Evolutionary conservation across 257 asterid genomes (phyloP), one percentile per base, ranked within the genome.

Genomic region (Gentiana macrophylla): DNA sequence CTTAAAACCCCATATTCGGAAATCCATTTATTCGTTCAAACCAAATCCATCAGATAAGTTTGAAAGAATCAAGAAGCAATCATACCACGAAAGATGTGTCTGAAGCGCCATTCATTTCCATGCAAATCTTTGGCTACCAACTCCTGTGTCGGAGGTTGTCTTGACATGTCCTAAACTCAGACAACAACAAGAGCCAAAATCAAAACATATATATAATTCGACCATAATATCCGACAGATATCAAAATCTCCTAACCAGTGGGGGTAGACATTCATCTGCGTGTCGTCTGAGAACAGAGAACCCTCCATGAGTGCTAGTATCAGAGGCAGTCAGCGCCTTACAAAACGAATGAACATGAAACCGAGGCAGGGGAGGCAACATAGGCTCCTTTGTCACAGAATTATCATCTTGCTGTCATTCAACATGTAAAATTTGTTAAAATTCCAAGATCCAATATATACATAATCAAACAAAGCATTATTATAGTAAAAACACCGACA

Each of bases 231-330:
- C 24, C 24, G 24, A 15, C 24, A 15, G 24, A 15, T 24, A 24
- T 35, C 6, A 62, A 15, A 32, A 49, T 58, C 56, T 52, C 66
- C 52, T 94, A 69, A 91, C 97, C 90, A 91, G 71, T 15, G 83
- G 95, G 43, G 97, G 98, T 2, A 91, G 87, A 62, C 98, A 91
- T 63, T 91, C 98, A 72, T 91, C 95, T 52, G 98, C 98, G 74
- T 91, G 98, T 55, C 97, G 83, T 55, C 94, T 83, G 67, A 87
- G 78, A 55, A 91, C 98, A 0, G 98, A 91, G 73, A 91, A 91
- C 12, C 98, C 98, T 4, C 98, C 98, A 68, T 91, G 98, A 48
- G 98, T 91, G 78, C 98, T 91, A 3, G 98, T 91, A 71, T 91
- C 98, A 1, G 98, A 91, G 6, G 98, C 96, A 55, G 98, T 91